Conservation (phyloP, 2,329 filamentous ascomycete species). For the Cordyceps cateniannulata region DNA sequence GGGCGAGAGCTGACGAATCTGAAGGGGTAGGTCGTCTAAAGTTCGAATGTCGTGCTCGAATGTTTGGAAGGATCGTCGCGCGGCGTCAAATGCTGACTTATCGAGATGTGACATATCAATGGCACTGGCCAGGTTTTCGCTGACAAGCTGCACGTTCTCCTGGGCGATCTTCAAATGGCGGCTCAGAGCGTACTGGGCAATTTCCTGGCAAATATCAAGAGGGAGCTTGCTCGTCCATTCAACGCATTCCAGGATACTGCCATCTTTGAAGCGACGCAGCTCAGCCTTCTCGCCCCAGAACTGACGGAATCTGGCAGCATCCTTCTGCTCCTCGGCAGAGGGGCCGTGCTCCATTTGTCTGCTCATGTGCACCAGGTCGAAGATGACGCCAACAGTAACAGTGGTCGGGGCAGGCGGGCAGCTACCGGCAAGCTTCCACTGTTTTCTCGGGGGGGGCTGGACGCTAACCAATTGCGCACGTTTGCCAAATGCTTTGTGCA, state of each 20-base stretch:
- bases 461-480: slow-evolving; percentile 64
- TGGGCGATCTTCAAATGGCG: slow-evolving; percentile 60
- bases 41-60: slow-evolving; percentile 72
- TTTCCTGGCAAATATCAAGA: slow-evolving; percentile 69
- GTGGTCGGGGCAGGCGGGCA: slow-evolving; percentile 22
- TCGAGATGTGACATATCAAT: slow-evolving; percentile 42
- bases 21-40: slow-evolving; percentile 80
- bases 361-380: slow-evolving; percentile 65
- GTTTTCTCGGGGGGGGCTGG: slow-evolving; percentile 28
- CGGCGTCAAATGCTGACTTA: slow-evolving; percentile 56
- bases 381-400: slow-evolving; percentile 61
- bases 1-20: slow-evolving; percentile 71
- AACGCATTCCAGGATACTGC: slow-evolving; percentile 85
- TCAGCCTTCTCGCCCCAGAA: slow-evolving; percentile 97
- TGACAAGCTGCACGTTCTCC: slow-evolving; percentile 45
- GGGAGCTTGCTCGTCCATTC: slow-evolving; percentile 68
- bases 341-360: slow-evolving; percentile 85
- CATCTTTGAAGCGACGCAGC: slow-evolving; percentile 88
- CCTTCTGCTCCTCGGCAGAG: slow-evolving; percentile 75
- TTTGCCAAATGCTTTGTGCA: slow-evolving; percentile 69
- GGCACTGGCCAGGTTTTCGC: slow-evolving; percentile 43
- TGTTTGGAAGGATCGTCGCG: slow-evolving; percentile 62
- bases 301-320: slow-evolving; percentile 71
- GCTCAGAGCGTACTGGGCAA: slow-evolving; percentile 63
- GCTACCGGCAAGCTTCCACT: slow-evolving; percentile 24